Evolutionary conservation across 495 filamentous ascomycete genomes (phyloP).

Genomic region (Diplogelasinospora grovesii): DNA sequence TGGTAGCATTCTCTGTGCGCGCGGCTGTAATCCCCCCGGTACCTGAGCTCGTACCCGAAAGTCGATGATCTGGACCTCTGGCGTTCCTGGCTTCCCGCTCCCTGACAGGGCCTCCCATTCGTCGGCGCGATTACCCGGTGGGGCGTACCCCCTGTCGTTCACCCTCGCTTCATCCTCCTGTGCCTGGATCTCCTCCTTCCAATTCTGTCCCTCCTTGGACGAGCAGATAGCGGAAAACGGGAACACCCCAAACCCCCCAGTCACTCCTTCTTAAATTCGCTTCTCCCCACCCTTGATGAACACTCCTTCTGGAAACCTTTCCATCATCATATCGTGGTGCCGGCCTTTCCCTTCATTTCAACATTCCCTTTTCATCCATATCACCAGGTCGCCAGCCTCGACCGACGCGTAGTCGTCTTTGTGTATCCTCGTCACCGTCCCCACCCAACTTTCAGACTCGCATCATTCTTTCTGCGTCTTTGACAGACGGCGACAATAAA

Average conservation of each 20-base stretch:
- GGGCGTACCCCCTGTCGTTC: background rate
- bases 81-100: too few relatives aligned
- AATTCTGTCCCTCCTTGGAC: background rate
- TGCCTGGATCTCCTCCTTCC: constrained; percentile 1
- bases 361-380: constrained; percentile 21
- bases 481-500: constrained; percentile 27
- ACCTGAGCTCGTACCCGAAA: too few relatives aligned
- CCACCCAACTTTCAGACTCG: constrained; percentile 15
- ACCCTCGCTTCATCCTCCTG: background rate
- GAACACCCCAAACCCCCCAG: background rate
- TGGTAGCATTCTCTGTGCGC: too few relatives aligned
- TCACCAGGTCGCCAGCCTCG: constrained; percentile 36
- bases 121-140: background rate
- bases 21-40: too few relatives aligned
- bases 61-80: too few relatives aligned
- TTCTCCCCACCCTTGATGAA: constrained; percentile 8
- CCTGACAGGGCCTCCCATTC: background rate
- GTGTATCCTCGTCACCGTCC: constrained; percentile 14
- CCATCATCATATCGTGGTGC: constrained; percentile 15
- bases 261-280: constrained; percentile 7
- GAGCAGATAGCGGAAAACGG: background rate
- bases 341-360: constrained; percentile 19
- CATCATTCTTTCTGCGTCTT: constrained; percentile 35
- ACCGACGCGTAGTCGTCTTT: constrained; percentile 22
- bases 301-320: constrained; percentile 9